phyloP scores from a whole-genome alignment of 2,329 filamentous ascomycete species.

The Botryosphaeria agaves region DNA sequence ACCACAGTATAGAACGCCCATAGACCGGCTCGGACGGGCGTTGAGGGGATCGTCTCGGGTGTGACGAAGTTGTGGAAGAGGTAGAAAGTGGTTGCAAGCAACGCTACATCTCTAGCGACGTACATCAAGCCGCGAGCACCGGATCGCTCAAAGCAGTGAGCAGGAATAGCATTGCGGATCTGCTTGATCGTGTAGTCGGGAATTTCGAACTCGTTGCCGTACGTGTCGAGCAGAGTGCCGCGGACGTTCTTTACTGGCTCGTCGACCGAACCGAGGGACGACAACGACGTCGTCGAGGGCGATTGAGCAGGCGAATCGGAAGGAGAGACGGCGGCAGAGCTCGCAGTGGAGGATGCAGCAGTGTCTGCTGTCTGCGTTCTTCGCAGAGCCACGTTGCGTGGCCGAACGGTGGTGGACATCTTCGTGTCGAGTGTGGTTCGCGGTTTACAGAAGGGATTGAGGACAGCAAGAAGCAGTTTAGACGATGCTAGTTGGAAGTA shows the following conservation, averaged over 20 bases:
- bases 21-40: constrained; percentile 44
- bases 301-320: constrained; percentile 34
- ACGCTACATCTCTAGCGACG: constrained; percentile 63
- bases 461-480: no score
- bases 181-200: constrained; percentile 97
- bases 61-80: constrained; percentile 82
- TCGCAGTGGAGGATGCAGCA: constrained; percentile 30
- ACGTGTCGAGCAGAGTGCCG: constrained; percentile 68
- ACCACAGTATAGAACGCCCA: constrained; percentile 58
- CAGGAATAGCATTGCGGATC: constrained; percentile 89
- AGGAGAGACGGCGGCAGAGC: constrained; percentile 37
- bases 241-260: constrained; percentile 35
- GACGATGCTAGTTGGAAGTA: no score
- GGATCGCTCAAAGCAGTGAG: constrained; percentile 90
- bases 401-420: constrained; percentile 36
- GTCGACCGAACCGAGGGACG: constrained; percentile 61
- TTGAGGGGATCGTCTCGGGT: constrained; percentile 61
- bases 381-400: constrained; percentile 28
- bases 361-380: constrained; percentile 34
- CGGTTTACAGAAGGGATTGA: no score
- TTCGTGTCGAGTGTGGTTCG: no score
- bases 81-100: constrained; percentile 62
- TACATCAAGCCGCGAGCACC: constrained; percentile 59
- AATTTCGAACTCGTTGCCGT: constrained; percentile 85
- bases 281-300: constrained; percentile 76